These are phyloP conservation scores for Rhodotorula graminis DNA, from an alignment of 768 basidiomycete species.

Conservation along the genomic window DNA sequence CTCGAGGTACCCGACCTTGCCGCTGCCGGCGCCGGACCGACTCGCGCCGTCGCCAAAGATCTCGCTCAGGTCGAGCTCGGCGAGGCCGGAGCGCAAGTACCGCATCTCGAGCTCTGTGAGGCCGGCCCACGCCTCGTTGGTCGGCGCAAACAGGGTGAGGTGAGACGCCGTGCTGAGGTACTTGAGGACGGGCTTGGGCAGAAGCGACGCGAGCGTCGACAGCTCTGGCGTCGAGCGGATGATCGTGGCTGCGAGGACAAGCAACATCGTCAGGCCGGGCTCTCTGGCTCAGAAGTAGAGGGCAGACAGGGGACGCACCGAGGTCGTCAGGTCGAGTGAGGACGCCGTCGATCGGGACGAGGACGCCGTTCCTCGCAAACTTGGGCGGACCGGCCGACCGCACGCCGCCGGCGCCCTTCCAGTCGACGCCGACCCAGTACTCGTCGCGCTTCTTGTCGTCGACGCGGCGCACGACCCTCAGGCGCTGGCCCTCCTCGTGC, in stretches of 20 bases:
- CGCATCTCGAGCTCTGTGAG: constrained; percentile 65
- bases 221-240: constrained; percentile 59
- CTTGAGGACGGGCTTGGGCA: constrained; percentile 61
- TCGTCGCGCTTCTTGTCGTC: constrained; percentile 23
- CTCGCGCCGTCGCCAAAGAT: constrained; percentile 77
- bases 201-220: constrained; percentile 68
- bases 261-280: background rate
- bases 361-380: constrained; percentile 67
- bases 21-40: constrained; percentile 36
- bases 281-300: background rate
- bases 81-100: constrained; percentile 84
- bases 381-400: constrained; percentile 58
- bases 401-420: constrained; percentile 70
- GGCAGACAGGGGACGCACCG: constrained; percentile 52
- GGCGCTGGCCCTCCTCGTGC: constrained; percentile 71
- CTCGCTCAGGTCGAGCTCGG: constrained; percentile 67
- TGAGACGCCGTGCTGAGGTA: constrained; percentile 52
- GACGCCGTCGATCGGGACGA: constrained; percentile 70
- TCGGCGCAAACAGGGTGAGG: constrained; percentile 83
- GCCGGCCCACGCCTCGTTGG: constrained; percentile 74
- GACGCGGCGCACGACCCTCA: constrained; percentile 55
- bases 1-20: constrained; percentile 48
- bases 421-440: constrained; percentile 64
- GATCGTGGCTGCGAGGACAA: constrained; percentile 54
- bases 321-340: constrained; percentile 69